phyloP scores from a whole-genome alignment of 78 protist species.

The Speleostelium caveatum region DNA sequence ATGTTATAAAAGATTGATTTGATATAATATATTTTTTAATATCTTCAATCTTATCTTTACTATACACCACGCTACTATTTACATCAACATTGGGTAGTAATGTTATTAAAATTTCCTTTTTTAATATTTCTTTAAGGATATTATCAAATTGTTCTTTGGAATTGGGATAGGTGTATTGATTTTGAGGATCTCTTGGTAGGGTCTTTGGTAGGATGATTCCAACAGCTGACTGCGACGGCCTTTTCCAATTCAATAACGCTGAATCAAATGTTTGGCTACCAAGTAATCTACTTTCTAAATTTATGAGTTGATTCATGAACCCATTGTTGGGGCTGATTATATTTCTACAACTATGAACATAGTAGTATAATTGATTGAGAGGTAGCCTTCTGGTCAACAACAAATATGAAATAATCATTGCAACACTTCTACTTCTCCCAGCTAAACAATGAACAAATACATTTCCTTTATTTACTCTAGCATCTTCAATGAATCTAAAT shows the following conservation, averaged over 20 bases:
- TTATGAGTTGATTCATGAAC: constrained; percentile 33
- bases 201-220: background rate
- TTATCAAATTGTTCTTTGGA: background rate
- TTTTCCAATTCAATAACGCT: background rate
- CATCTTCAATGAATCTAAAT: constrained; percentile 32
- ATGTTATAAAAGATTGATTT: too few relatives aligned
- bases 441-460: constrained; percentile 70
- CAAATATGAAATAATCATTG: constrained; percentile 26
- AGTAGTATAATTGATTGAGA: background rate
- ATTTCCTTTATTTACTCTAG: constrained; percentile 2
- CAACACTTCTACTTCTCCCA: constrained; percentile 29
- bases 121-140: background rate
- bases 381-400: background rate
- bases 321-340: constrained; percentile 45
- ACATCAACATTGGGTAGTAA: too few relatives aligned
- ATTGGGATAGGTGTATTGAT: background rate
- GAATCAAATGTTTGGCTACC: background rate
- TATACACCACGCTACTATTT: too few relatives aligned
- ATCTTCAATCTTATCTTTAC: too few relatives aligned
- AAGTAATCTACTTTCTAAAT: constrained; percentile 7
- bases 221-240: too few relatives aligned
- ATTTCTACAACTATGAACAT: background rate
- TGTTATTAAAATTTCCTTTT: too few relatives aligned
- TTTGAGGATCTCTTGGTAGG: background rate
- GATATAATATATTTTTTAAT: too few relatives aligned